Conservation (phyloP, 176 grass and related monocot species). For the Pontederia crassipes region DNA sequence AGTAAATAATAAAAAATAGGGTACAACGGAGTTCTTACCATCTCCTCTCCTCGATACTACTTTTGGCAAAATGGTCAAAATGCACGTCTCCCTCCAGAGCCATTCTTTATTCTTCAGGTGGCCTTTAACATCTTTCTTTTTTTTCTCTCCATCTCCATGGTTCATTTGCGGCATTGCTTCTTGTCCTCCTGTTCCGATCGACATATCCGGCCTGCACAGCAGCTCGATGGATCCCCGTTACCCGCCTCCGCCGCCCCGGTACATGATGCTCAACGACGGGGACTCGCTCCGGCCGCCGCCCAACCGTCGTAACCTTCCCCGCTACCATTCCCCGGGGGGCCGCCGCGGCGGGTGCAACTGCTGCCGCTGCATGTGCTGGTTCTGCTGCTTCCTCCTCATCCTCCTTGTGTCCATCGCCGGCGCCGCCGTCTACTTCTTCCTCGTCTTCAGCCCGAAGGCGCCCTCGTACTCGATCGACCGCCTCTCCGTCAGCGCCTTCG, state of each 20-base stretch:
- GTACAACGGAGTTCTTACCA: no score
- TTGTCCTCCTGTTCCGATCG: no score
- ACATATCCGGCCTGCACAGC: no score
- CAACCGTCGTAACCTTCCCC: slow-evolving; percentile 41
- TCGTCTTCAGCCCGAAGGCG: slow-evolving; percentile 40
- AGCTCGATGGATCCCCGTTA: no score
- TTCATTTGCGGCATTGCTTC: no score
- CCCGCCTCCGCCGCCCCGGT: slow-evolving; percentile 17
- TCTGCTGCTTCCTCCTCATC: slow-evolving; percentile 56
- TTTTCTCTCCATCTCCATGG: no score
- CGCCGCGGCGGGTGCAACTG: slow-evolving; percentile 22
- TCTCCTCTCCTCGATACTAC: no score
- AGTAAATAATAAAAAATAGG: no score
- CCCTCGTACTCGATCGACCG: slow-evolving; percentile 64
- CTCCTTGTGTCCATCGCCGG: slow-evolving; percentile 24
- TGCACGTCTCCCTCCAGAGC: no score
- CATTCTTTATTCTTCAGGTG: no score
- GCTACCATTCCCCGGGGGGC: slow-evolving; percentile 21
- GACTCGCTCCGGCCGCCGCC: slow-evolving; percentile 10
- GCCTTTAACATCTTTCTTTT: no score
- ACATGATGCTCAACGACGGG: slow-evolving; percentile 12
- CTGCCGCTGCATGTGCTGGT: slow-evolving; percentile 50
- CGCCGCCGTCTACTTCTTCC: slow-evolving; percentile 21
- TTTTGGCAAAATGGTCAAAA: no score
- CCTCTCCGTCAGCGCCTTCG: slow-evolving; percentile 58